Evolutionary conservation across 257 asterid species (phyloP), one percentile per base, ranked within the genome.

Genomic region (Salvia miltiorrhiza): DNA sequence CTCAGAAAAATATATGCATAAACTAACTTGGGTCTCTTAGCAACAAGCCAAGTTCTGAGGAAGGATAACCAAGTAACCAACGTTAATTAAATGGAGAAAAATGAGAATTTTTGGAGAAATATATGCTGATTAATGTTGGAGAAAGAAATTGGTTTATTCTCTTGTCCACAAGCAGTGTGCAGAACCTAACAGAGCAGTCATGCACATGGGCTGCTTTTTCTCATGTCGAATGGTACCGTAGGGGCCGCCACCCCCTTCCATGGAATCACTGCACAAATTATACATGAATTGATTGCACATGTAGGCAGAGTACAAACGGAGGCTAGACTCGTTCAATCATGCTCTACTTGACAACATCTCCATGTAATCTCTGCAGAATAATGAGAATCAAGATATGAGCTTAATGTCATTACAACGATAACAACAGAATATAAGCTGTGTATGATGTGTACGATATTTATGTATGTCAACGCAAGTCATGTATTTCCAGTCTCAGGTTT

Each of bases 401-500:
- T 7, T 48, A 4, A n/a, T 45, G 52, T 14, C 2, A 0, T 45
- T 7, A 48, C 54, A 17, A 8, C 11, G 12, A 48, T 48, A 17
- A 8, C 7, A 52, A 0, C 58, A 20, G 7, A 9, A 52, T 8
- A 7, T n/a, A 57, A 47, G 54, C 16, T 16, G 45, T 40, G 45
- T 40, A 40, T 40, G 24, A 7, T 48, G 21, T 24, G 17, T 47
- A n/a, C 11, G 6, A 44, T 2, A 28, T 56, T 26, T 14, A 2
- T 7, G 1, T 24, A n/a, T 53, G 49, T 78, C 73, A 76, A 30
- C 85, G 77, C 41, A 85, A 64, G 71, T 85, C 83, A 47, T 64
- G 65, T 63, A 85, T 77, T 76, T 85, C 84, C 14, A 82, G 77
- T 26, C 86, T 78, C 37, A 82, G 61, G 60, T 79, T 76, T 61